These are phyloP conservation scores for Gastrolobium bilobum DNA, from an alignment of 306 rosid genomes.

Conservation along the genomic window DNA sequence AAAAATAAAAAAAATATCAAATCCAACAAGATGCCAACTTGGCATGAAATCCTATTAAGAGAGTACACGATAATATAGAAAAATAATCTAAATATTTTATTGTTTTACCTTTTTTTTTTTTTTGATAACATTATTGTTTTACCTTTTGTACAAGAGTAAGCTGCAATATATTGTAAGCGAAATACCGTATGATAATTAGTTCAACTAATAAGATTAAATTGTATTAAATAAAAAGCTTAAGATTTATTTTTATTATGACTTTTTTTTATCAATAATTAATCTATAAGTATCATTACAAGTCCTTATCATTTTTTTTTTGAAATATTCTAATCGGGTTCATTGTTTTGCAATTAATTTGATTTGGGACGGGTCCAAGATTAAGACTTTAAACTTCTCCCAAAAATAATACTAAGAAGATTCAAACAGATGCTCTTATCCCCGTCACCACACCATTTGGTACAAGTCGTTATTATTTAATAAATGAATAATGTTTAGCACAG, in stretches of 20 bases:
- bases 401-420: no score
- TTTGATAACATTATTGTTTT: no score
- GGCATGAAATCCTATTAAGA: conserved; percentile 24
- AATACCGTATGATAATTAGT: no score
- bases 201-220: background rate
- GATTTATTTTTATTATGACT: background rate
- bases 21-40: background rate
- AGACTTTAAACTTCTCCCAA: no score
- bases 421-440: no score
- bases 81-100: background rate
- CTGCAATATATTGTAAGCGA: background rate
- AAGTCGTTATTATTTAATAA: background rate
- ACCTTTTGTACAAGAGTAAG: no score
- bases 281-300: no score
- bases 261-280: no score
- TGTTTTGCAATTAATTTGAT: no score
- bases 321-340: background rate
- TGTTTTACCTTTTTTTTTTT: background rate
- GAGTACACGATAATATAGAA: background rate
- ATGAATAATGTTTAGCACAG: background rate
- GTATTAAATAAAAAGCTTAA: background rate
- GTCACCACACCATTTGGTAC: no score
- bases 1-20: background rate
- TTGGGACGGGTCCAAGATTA: no score
- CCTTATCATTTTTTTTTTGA: background rate